Conservation (phyloP, 352 stramenopile genomes). For the Phytopythium mirpurense region DNA sequence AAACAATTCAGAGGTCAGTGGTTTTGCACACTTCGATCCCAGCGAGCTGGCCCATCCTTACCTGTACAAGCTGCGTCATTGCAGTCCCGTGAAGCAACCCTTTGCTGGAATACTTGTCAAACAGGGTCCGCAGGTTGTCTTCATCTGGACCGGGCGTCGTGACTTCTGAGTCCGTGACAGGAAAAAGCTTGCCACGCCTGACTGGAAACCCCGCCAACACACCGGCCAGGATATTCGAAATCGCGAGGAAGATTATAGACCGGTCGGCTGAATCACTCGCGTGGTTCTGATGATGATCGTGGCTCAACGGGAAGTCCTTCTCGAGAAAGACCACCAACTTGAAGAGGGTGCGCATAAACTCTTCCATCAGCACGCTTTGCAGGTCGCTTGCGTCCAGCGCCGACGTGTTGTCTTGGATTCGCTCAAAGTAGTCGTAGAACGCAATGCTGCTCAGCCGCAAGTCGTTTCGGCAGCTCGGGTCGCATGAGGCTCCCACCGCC, state of each 20-base stretch:
- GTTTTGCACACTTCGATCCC: no score
- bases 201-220: slow-evolving; percentile 49
- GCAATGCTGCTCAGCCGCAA: slow-evolving; percentile 37
- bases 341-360: slow-evolving; percentile 72
- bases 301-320: slow-evolving; percentile 35
- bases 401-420: slow-evolving; percentile 58
- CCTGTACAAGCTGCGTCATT: not conserved
- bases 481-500: slow-evolving; percentile 23
- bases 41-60: no score
- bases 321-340: slow-evolving; percentile 74
- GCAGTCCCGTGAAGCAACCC: slow-evolving; percentile 7
- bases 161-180: slow-evolving; percentile 16
- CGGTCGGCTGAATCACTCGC: slow-evolving; percentile 11
- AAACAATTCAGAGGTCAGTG: not conserved
- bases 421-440: slow-evolving; percentile 80
- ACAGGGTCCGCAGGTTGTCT: slow-evolving; percentile 8
- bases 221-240: slow-evolving; percentile 66
- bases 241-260: slow-evolving; percentile 31
- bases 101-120: slow-evolving; percentile 24
- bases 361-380: slow-evolving; percentile 68
- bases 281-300: slow-evolving; percentile 5
- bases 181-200: slow-evolving; percentile 47
- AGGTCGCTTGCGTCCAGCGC: slow-evolving; percentile 67
- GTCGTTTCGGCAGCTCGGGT: slow-evolving; percentile 14
- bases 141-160: slow-evolving; percentile 13